Conservation (phyloP, 2,329 filamentous ascomycete genomes). For the Blastomyces gilchristii region DNA sequence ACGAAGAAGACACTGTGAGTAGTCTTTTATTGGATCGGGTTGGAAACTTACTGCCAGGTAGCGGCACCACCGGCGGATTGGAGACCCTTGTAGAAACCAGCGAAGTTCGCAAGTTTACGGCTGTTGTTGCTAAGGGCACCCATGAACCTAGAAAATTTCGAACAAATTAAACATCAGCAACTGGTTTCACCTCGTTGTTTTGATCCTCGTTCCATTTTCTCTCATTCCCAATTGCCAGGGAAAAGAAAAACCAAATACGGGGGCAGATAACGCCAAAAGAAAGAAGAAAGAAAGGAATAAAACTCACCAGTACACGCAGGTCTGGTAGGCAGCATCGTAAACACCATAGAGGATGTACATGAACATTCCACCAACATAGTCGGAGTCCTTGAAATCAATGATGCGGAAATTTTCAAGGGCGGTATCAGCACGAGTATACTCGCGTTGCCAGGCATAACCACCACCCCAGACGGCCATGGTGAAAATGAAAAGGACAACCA, state of each 20-base stretch:
- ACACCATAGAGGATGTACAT: conserved; percentile 85
- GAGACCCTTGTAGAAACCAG: conserved; percentile 82
- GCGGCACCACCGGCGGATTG: conserved; percentile 74
- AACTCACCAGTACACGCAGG: conserved; percentile 70
- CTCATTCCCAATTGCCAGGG: too few relatives aligned
- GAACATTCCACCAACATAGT: conserved; percentile 72
- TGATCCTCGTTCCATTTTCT: too few relatives aligned
- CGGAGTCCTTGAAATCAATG: conserved; percentile 36
- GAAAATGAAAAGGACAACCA: conserved; percentile 52
- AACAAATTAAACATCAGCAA: background rate
- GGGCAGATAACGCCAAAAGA: background rate
- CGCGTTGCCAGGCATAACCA: conserved; percentile 65
- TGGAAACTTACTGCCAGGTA: conserved; percentile 33
- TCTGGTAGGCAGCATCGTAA: conserved; percentile 85
- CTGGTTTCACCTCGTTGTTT: background rate
- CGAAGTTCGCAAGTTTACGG: conserved; percentile 83
- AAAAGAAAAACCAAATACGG: too few relatives aligned
- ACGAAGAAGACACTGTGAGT: too few relatives aligned
- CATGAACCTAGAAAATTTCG: conserved; percentile 57
- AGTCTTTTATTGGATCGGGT: too few relatives aligned
- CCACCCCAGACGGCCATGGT: conserved; percentile 76
- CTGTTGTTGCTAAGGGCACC: conserved; percentile 85
- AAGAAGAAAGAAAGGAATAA: background rate
- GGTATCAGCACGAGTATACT: conserved; percentile 42
- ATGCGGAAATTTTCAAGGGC: conserved; percentile 17